phyloP scores from a whole-genome alignment of 2,329 filamentous ascomycete genomes.

The Colletotrichum plurivorum region DNA sequence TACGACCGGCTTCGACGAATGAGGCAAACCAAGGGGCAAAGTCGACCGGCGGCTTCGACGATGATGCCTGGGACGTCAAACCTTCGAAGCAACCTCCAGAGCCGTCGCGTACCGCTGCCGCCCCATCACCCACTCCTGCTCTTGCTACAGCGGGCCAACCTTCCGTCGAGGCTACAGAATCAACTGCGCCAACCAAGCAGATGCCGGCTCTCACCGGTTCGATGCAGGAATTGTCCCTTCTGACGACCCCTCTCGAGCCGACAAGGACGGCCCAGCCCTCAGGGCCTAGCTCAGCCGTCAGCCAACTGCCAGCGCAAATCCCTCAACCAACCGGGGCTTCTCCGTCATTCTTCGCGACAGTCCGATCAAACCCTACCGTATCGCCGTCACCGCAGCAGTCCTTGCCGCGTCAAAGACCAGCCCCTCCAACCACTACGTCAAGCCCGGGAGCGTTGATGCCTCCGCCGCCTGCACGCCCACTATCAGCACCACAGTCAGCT shows the following conservation, averaged over 20 bases:
- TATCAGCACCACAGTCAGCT: conserved; percentile 89
- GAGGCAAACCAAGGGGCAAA: conserved; percentile 44
- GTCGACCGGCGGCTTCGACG: conserved; percentile 79
- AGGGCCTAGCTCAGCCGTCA: conserved; percentile 48
- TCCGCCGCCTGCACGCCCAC: conserved; percentile 81
- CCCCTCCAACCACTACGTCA: conserved; percentile 61
- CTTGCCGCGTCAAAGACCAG: conserved; percentile 61
- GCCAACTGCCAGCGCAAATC: conserved; percentile 51
- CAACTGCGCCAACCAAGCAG: conserved; percentile 50
- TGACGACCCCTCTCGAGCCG: conserved; percentile 67
- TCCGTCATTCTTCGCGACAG: conserved; percentile 69
- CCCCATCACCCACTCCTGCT: conserved; percentile 54
- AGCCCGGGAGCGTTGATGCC: conserved; percentile 78
- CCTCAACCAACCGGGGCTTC: conserved; percentile 68
- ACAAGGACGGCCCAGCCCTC: conserved; percentile 48
- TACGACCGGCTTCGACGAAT: conserved; percentile 25
- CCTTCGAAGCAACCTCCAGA: conserved; percentile 73
- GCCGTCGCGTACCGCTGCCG: conserved; percentile 53
- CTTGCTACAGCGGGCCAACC: conserved; percentile 45
- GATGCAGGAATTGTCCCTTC: conserved; percentile 70
- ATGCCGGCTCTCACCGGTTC: conserved; percentile 75
- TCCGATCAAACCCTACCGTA: conserved; percentile 43
- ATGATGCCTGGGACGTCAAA: conserved; percentile 98
- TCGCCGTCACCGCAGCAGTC: conserved; percentile 27
- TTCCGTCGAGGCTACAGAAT: conserved; percentile 47